Evolutionary conservation across 2,329 filamentous ascomycete genomes (phyloP).

Genomic region (Hortaea sp.): DNA sequence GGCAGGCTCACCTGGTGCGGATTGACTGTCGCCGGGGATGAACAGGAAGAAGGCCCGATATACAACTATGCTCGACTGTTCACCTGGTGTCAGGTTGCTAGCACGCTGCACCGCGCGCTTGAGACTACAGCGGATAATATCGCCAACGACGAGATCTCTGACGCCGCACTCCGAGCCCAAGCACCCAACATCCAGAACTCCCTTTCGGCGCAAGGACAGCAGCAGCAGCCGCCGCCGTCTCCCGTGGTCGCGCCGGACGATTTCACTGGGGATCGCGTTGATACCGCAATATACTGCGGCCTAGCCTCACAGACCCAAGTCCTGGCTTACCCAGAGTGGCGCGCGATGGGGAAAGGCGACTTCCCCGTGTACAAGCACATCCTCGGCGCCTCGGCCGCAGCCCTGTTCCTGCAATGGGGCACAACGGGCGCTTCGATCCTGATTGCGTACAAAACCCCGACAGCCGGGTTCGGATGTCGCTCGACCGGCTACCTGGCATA

Average conservation of each 20-base stretch:
- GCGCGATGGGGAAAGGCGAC: slow-evolving; percentile 4
- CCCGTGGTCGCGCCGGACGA: background rate
- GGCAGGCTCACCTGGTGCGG: slow-evolving; percentile 7
- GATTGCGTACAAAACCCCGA: slow-evolving; percentile 15
- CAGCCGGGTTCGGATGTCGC: slow-evolving; percentile 14
- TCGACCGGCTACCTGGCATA: slow-evolving; percentile 13
- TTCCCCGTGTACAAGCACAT: slow-evolving; percentile 12
- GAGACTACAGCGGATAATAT: slow-evolving; percentile 9
- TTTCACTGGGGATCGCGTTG: background rate
- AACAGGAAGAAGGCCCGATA: slow-evolving; percentile 13
- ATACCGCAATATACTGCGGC: slow-evolving; percentile 8
- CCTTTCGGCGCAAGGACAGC: background rate
- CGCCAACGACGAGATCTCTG: background rate
- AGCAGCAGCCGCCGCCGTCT: background rate
- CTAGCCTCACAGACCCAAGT: slow-evolving; percentile 5
- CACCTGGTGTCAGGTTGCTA: slow-evolving; percentile 15
- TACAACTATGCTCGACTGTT: slow-evolving; percentile 19
- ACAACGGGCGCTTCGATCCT: slow-evolving; percentile 14
- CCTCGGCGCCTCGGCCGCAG: slow-evolving; percentile 6
- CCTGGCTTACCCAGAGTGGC: slow-evolving; percentile 14
- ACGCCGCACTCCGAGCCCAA: background rate
- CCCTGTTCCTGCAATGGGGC: slow-evolving; percentile 17
- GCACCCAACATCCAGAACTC: background rate
- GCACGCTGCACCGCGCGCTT: slow-evolving; percentile 8
- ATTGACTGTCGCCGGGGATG: slow-evolving; percentile 15